Conservation (phyloP, 2,329 filamentous ascomycete genomes). For the Xylaria sp. region DNA sequence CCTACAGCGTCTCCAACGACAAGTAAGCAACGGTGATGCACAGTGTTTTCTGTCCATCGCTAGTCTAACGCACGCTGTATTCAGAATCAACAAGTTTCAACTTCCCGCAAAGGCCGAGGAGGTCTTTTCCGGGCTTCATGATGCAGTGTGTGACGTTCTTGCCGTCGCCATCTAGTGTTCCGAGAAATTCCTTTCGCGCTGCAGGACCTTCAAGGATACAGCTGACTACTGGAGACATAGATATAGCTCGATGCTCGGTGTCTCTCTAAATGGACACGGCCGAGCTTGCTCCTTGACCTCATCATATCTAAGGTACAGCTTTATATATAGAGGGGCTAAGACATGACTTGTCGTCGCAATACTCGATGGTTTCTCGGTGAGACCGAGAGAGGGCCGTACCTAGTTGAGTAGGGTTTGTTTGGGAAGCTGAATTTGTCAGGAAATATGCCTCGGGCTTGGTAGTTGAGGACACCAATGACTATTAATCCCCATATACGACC, state of each 20-base stretch:
- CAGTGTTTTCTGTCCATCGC: constrained; percentile 89
- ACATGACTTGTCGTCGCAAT: background rate
- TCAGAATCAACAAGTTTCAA: constrained; percentile 98
- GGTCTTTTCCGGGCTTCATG: constrained; percentile 96
- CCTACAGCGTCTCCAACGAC: constrained; percentile 93
- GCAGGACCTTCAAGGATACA: constrained; percentile 85
- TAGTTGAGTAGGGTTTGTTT: background rate
- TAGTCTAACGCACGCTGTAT: constrained; percentile 95
- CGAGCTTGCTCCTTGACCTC: constrained; percentile 92
- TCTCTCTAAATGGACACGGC: constrained; percentile 81
- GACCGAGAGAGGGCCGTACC: background rate
- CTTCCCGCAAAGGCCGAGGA: constrained; percentile 93
- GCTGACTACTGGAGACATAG: constrained; percentile 82
- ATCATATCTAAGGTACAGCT: constrained; percentile 87
- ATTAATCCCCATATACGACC: too few relatives aligned
- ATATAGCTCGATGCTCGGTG: constrained; percentile 81
- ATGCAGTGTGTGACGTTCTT: constrained; percentile 97
- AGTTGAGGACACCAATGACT: too few relatives aligned
- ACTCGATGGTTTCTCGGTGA: background rate
- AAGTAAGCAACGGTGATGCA: constrained; percentile 98
- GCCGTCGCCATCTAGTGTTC: constrained; percentile 83
- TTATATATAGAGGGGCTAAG: background rate
- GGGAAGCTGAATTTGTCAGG: background rate
- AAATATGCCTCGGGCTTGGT: background rate
- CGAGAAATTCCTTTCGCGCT: constrained; percentile 76